Base-by-base conservation (phyloP, 2,329 filamentous ascomycete genomes). In the Coniella vitis region DNA sequence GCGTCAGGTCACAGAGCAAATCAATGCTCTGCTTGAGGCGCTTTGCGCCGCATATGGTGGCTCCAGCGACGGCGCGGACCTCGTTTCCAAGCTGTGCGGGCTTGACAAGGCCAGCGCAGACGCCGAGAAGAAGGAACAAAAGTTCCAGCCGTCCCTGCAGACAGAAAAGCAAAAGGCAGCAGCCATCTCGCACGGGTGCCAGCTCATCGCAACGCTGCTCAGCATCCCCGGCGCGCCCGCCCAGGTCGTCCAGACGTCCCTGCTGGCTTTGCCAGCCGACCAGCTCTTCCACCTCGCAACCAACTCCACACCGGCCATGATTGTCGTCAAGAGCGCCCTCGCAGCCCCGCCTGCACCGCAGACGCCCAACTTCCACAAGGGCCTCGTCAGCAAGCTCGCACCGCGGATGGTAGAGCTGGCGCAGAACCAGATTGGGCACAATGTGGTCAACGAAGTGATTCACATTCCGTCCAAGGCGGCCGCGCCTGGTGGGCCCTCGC, bases 181-280 rank as follows among this genome's bases (percentile, higher is more conserved):
- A 25, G 65, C 78, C 19, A 65, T 74, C 31, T 74, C 73, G 3
- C 90, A 98, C 69, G 88, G 86, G 52, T 89, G 87, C 17, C 76
- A 95, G 40, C 76, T 98, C 22, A 83, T 87, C 8, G 84, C 93
- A 54, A 71, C 86, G 4, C 85, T 98, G 71, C 79, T 97, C 44
- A 70, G 78, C 7, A 83, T 88, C 21, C 79, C 86, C 0, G 88
- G 88, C 0, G 66, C 76, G 1, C 72, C 90, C 2, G 76, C 79
- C 49, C 79, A 79, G 44, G 75, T 90, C 10, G 78, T 95, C 29
- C 87, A 93, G 61, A 78, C 83, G 14, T 79, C 84, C n/a, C 67
- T 93, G 20, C 69, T 84, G 17, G 71, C 78, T 4, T 74, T 86
- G 56, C 69, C 73, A 10, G 63, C 68, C 39, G 77, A 72, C 46